Percentiles rank a stretch among this genome's conserved stretches.
Evolutionary conservation across 768 basidiomycete species (phyloP).

Genomic region (Trichaptum fuscoviolaceum): DNA sequence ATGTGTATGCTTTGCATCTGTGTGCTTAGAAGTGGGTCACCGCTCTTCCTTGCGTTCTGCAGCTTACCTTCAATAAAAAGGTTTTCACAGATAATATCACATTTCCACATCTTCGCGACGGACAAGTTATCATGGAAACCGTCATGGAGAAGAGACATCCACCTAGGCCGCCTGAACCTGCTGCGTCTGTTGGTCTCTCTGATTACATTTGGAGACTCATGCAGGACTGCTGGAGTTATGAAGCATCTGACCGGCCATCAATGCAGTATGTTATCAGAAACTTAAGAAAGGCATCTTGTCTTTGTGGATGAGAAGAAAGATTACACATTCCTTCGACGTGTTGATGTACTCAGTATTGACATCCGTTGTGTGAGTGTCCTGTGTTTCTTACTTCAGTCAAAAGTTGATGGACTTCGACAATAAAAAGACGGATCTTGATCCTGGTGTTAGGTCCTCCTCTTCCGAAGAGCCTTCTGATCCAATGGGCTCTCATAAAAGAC

Average conservation of each 20-base stretch:
- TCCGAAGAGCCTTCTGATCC: background rate
- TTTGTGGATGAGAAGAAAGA: background rate
- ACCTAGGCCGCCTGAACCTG: constrained; percentile 12
- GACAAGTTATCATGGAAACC: constrained; percentile 1
- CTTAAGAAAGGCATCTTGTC: background rate
- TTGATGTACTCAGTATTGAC: background rate
- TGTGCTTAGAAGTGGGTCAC: constrained; percentile 48
- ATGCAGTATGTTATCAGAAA: constrained; percentile 24
- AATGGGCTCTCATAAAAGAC: background rate
- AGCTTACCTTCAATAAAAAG: background rate
- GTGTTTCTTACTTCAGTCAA: no score
- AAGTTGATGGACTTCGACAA: no score
- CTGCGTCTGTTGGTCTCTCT: background rate
- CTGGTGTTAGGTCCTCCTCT: no score
- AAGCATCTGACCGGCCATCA: constrained; percentile 32
- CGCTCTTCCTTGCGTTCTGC: background rate
- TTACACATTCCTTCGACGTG: background rate
- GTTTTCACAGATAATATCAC: background rate
- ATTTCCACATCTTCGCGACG: constrained; percentile 2
- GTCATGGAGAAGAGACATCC: constrained; percentile 34
- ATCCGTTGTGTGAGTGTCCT: background rate
- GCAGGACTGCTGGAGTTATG: constrained; percentile 14
- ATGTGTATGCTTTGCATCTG: constrained; percentile 59
- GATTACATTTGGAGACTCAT: background rate
- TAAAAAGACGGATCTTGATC: no score